Base-by-base conservation (phyloP, 495 filamentous ascomycete genomes). In the Xylaria scruposa region DNA sequence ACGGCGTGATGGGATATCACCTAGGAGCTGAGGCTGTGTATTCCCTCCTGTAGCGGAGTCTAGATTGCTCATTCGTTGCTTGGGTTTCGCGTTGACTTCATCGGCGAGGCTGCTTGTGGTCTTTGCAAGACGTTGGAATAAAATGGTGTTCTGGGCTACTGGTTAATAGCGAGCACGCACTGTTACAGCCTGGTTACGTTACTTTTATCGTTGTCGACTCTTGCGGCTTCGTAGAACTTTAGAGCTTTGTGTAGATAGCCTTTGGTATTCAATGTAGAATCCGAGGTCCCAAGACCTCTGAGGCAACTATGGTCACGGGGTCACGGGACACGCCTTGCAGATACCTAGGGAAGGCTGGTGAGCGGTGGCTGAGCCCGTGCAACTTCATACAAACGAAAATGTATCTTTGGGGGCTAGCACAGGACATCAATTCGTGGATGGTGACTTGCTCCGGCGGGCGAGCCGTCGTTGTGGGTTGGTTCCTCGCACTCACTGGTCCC, bases 151-250 rank as follows among this genome's bases (percentile, higher is more conserved):
- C 56, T 85, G 78, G 36, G 74, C 85, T 86, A 66, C 21, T 29
- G 29, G 4, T 38, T 67, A 70, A 76, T 13, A 78, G 75, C 36
- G 9, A 54, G 33, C 19, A 31, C 15, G 17, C 13, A 53, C 26
- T 6, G 56, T 10, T 24, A 21, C 1, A 21, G 26, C 21, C 13
- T 54, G 21, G 24, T 54, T 13, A 17, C 49, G 77, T 61, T 77
- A 87, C 88, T 87, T 81, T 91, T 94, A 64, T 95, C 91, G 13
- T 89, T 88, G 49, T 94, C 92, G 7, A 86, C 83, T 24, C 93
- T 85, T 9, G 90, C 88, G 6, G 91, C 92, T 58, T 93, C 89
- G 77, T 94, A 97, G 40, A 95, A 92, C 2, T 92, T 81, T 58
- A 94, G 79, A 7, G 93, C 93, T 80, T 94, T 95, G 76, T 95